Conservation (phyloP, 2,329 filamentous ascomycete species). For the Fusarium sp. region DNA sequence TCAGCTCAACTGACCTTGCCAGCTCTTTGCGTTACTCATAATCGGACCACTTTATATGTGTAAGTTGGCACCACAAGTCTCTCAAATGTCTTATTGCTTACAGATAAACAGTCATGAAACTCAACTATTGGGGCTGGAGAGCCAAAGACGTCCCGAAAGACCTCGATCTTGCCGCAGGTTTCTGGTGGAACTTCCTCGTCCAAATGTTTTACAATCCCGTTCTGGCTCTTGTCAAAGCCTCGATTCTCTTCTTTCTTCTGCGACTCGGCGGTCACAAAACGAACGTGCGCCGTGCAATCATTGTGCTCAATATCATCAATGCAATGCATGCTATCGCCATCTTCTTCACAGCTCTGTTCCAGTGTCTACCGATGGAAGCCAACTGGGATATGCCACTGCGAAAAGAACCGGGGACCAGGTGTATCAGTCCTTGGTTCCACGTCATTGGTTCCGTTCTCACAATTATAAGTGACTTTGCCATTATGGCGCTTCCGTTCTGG, state of each 20-base stretch:
- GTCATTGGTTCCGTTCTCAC: conserved; percentile 52
- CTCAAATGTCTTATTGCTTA: fast-evolving
- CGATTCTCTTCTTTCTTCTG: conserved; percentile 57
- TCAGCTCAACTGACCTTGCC: neutral
- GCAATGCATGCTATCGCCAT: conserved; percentile 49
- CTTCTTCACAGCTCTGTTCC: conserved; percentile 54
- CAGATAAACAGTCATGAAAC: conserved; percentile 41
- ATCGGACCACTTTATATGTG: conserved; percentile 35
- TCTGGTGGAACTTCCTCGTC: conserved; percentile 53
- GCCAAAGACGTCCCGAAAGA: conserved; percentile 38
- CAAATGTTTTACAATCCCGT: conserved; percentile 59
- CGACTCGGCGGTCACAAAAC: conserved; percentile 55
- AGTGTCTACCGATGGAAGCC: conserved; percentile 52
- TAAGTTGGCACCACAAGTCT: neutral
- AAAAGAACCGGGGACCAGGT: conserved; percentile 45
- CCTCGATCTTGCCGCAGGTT: conserved; percentile 32
- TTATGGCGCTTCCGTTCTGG: conserved; percentile 53
- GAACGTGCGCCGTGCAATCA: conserved; percentile 25
- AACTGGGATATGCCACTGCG: conserved; percentile 47
- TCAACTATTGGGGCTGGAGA: conserved; percentile 50
- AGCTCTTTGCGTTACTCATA: conserved; percentile 35
- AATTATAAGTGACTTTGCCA: conserved; percentile 56
- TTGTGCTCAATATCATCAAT: conserved; percentile 43
- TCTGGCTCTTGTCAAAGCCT: conserved; percentile 58
- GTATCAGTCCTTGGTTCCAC: conserved; percentile 50